phyloP scores from a whole-genome alignment of 2,329 filamentous ascomycete species.

The Pseudocercospora crystallina region DNA sequence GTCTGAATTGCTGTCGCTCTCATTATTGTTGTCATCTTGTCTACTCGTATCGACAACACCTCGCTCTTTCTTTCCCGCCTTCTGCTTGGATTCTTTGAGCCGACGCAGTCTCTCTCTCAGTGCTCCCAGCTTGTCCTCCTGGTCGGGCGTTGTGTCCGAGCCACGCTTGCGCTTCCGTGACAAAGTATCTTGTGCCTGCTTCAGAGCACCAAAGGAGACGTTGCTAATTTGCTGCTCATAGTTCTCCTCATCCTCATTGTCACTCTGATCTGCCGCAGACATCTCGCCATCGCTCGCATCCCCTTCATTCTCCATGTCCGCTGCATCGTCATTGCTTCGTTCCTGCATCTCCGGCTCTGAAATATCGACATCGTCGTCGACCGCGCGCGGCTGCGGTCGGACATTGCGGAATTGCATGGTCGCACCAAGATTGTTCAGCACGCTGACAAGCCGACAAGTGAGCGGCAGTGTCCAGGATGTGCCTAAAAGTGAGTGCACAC shows the following conservation, averaged over 20 bases:
- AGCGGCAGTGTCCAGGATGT: no score
- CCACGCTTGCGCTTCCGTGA: slow-evolving; percentile 45
- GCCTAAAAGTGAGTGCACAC: no score
- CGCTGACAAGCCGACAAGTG: no score
- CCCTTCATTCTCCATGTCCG: slow-evolving; percentile 23
- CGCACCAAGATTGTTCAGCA: neutral
- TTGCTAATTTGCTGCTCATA: slow-evolving; percentile 51
- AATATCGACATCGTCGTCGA: slow-evolving; percentile 9
- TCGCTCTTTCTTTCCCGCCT: slow-evolving; percentile 15
- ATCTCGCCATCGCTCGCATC: slow-evolving; percentile 30
- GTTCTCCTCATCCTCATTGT: slow-evolving; percentile 39
- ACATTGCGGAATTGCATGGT: slow-evolving; percentile 18
- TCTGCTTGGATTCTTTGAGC: slow-evolving; percentile 41
- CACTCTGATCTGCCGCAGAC: slow-evolving; percentile 15
- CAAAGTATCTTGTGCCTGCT: slow-evolving; percentile 76
- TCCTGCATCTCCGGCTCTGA: slow-evolving; percentile 30
- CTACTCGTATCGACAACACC: slow-evolving; percentile 10
- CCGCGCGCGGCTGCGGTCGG: slow-evolving; percentile 17
- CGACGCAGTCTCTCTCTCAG: slow-evolving; percentile 46
- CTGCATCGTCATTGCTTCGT: slow-evolving; percentile 10
- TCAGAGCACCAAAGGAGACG: slow-evolving; percentile 87
- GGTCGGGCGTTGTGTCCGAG: slow-evolving; percentile 37
- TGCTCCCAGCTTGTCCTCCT: slow-evolving; percentile 49
- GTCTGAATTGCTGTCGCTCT: slow-evolving; percentile 25
- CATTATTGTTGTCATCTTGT: slow-evolving; percentile 18